Conservation (phyloP, 352 stramenopile species). For the Globisporangium yorkense region DNA sequence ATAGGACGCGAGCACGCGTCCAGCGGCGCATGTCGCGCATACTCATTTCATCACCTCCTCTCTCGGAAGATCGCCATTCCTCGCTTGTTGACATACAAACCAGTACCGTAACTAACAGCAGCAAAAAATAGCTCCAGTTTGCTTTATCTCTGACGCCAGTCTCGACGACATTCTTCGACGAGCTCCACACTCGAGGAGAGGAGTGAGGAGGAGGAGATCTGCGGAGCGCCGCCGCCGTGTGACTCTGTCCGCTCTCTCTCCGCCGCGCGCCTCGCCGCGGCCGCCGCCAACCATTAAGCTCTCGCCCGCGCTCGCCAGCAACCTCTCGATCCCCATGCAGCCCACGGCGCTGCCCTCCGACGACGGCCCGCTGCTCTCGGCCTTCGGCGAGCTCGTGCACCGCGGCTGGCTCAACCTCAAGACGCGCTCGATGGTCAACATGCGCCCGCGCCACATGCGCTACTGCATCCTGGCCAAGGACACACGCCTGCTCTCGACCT, state of each 20-base stretch:
- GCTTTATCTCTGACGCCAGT: no score
- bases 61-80: no score
- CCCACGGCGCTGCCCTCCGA: constrained; percentile 46
- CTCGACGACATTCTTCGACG: no score
- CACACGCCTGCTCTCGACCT: constrained; percentile 62
- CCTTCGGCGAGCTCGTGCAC: constrained; percentile 68
- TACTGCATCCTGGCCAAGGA: constrained; percentile 78
- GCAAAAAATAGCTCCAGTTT: no score
- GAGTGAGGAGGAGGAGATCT: constrained; percentile 11
- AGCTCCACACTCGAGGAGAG: no score
- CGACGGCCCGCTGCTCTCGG: constrained; percentile 41
- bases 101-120: no score
- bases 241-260: constrained; percentile 1
- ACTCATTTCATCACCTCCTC: no score
- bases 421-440: constrained; percentile 82
- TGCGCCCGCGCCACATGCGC: constrained; percentile 75
- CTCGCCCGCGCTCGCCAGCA: constrained; percentile 12
- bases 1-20: no score
- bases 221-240: neutral
- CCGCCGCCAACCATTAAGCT: constrained; percentile 13
- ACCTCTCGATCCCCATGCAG: constrained; percentile 34
- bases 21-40: no score
- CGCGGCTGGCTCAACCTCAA: constrained; percentile 85
- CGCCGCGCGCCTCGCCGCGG: neutral
- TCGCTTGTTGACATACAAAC: no score